Evolutionary conservation across 2,329 filamentous ascomycete genomes (phyloP).

Genomic region (Pestalotiopsis sp.): DNA sequence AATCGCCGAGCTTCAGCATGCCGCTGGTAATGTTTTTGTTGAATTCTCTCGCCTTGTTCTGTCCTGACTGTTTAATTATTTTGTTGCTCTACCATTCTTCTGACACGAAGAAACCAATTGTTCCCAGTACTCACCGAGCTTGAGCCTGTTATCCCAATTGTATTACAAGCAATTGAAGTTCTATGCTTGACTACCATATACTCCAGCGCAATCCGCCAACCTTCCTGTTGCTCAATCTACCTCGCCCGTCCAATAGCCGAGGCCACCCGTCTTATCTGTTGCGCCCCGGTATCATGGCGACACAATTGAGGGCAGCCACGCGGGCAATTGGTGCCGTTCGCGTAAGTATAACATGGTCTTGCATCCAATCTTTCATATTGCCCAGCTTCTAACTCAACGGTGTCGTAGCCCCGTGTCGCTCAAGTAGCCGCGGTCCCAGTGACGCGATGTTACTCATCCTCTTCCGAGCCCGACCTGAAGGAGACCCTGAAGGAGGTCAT

Average conservation of each 20-base stretch:
- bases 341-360: slow-evolving; percentile 47
- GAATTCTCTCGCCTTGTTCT: neutral
- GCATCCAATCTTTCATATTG: neutral
- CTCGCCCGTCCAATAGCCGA: slow-evolving; percentile 12
- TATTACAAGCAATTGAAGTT: neutral
- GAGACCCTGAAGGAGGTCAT: slow-evolving; percentile 81
- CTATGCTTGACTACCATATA: neutral
- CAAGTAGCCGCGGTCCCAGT: slow-evolving; percentile 31
- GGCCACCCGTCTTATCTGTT: neutral
- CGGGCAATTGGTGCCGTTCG: slow-evolving; percentile 66
- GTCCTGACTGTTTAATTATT: neutral
- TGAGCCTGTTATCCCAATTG: neutral
- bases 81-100: neutral
- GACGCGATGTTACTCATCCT: slow-evolving; percentile 67
- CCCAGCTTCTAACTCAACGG: neutral
- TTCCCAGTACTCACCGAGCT: neutral
- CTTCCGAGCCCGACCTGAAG: slow-evolving; percentile 87
- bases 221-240: neutral
- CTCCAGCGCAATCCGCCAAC: neutral
- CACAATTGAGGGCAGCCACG: slow-evolving; percentile 63
- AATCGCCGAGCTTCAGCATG: slow-evolving; percentile 8
- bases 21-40: neutral
- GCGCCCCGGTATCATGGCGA: slow-evolving; percentile 54
- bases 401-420: slow-evolving; percentile 30
- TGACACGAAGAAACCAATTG: neutral